A percentile compares a stretch with the other conserved stretches of the same genome.
phyloP scores from a whole-genome alignment of 2,329 filamentous ascomycete species.

The Balansia obtecta region DNA sequence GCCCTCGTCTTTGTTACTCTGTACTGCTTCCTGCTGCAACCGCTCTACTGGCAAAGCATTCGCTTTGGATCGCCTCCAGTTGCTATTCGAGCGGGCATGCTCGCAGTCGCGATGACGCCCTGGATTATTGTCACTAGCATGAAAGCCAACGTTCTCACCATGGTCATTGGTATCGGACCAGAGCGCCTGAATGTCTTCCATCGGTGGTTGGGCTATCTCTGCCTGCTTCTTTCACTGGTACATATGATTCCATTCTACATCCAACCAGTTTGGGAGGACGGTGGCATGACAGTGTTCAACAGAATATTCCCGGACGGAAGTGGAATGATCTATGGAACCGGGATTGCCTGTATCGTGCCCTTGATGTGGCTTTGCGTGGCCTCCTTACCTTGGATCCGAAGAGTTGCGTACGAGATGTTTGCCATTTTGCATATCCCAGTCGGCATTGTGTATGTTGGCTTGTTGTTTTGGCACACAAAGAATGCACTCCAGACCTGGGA shows the following conservation, averaged over 20 bases:
- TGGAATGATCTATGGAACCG: conserved; percentile 72
- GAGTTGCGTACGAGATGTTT: conserved; percentile 76
- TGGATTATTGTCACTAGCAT: conserved; percentile 87
- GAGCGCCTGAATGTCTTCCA: conserved; percentile 89
- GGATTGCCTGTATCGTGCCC: conserved; percentile 69
- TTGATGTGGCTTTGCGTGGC: conserved; percentile 73
- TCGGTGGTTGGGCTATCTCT: conserved; percentile 82
- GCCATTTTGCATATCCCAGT: conserved; percentile 72
- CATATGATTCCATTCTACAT: conserved; percentile 86
- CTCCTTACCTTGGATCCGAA: conserved; percentile 67
- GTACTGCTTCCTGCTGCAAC: conserved; percentile 78
- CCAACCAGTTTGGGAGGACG: conserved; percentile 74
- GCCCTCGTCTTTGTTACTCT: conserved; percentile 62
- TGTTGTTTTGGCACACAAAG: conserved; percentile 93
- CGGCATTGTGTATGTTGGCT: conserved; percentile 64
- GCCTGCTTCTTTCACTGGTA: conserved; percentile 67
- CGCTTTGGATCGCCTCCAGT: conserved; percentile 77
- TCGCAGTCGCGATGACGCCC: conserved; percentile 79
- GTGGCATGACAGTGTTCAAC: conserved; percentile 57
- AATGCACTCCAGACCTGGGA: conserved; percentile 85
- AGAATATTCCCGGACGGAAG: conserved; percentile 52
- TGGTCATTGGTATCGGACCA: conserved; percentile 81
- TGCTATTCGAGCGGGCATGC: conserved; percentile 80
- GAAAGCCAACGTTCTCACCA: conserved; percentile 76
- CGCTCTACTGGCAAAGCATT: conserved; percentile 82